Evolutionary conservation across 129 eudicot genomes (phyloP).

Genomic region (Lactuca saligna): DNA sequence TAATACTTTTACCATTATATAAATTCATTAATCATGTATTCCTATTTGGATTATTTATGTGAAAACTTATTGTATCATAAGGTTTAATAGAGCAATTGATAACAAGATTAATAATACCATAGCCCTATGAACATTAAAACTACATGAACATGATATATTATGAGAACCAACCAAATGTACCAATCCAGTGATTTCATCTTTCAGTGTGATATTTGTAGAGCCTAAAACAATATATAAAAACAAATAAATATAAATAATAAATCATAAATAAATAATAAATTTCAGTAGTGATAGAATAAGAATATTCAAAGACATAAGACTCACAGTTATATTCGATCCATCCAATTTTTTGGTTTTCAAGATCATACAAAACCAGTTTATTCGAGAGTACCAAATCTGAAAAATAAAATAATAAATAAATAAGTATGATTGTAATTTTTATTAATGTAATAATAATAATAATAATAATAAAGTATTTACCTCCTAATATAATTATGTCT

Average conservation of each 20-base stretch:
- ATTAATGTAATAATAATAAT: not conserved
- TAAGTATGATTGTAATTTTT: not conserved
- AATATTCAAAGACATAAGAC: constrained; percentile 23
- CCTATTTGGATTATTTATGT: not conserved
- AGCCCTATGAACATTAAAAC: constrained; percentile 22
- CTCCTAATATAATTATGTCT: constrained; percentile 69
- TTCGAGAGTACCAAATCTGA: constrained; percentile 82
- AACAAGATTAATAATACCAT: constrained; percentile 20
- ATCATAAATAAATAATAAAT: too few relatives aligned
- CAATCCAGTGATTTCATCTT: constrained; percentile 55
- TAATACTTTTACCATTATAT: too few relatives aligned
- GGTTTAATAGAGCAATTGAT: constrained; percentile 30
- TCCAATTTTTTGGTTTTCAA: constrained; percentile 74
- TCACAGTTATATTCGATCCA: constrained; percentile 88
- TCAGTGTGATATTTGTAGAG: constrained; percentile 53
- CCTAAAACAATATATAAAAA: constrained; percentile 38
- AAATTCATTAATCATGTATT: not conserved
- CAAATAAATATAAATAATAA: too few relatives aligned
- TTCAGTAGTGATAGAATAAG: too few relatives aligned
- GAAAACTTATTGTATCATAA: constrained; percentile 12
- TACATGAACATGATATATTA: constrained; percentile 32
- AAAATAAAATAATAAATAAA: constrained; percentile 4
- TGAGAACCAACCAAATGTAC: constrained; percentile 65
- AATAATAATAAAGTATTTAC: constrained; percentile 24
- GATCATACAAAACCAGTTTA: constrained; percentile 78